Conservation (phyloP, 1,284 basidiomycete genomes). For the Tilletia horrida region DNA sequence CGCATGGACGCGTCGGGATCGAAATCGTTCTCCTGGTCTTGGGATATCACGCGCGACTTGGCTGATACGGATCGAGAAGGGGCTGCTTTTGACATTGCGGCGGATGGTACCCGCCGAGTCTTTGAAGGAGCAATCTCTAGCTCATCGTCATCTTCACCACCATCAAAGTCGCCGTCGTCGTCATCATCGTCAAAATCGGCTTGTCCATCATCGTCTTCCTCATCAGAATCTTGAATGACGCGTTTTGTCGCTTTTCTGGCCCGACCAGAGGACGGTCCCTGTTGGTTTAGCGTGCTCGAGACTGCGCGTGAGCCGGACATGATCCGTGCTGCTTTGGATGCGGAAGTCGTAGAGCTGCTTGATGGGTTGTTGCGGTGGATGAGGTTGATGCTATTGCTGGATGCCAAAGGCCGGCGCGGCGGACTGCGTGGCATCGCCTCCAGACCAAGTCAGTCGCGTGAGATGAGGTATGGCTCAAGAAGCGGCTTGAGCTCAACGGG, state of each 20-base stretch:
- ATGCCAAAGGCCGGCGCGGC: conserved; percentile 6
- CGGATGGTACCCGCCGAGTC: not conserved
- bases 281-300: too few species aligned
- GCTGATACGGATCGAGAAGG: not conserved
- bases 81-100: not conserved
- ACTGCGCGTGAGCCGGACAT: not conserved
- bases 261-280: not conserved
- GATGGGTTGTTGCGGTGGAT: not conserved
- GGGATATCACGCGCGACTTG: not conserved
- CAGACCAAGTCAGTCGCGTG: too few species aligned
- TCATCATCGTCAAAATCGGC: conserved; percentile 5
- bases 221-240: conserved; percentile 2
- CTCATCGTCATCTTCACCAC: conserved; percentile 1
- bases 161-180: not conserved
- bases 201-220: conserved; percentile 1
- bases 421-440: conserved; percentile 11
- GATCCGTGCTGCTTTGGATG: not conserved
- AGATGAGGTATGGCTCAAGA: too few species aligned
- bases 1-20: conserved; percentile 13
- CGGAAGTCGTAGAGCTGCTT: not conserved
- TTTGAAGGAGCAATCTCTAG: not conserved
- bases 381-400: conserved; percentile 7
- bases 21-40: not conserved
- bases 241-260: not conserved
- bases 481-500: too few species aligned